A percentile compares a stretch with the other conserved stretches of the same genome.
Conservation (phyloP, 129 eudicot genomes). For the Flaveria brownii region DNA sequence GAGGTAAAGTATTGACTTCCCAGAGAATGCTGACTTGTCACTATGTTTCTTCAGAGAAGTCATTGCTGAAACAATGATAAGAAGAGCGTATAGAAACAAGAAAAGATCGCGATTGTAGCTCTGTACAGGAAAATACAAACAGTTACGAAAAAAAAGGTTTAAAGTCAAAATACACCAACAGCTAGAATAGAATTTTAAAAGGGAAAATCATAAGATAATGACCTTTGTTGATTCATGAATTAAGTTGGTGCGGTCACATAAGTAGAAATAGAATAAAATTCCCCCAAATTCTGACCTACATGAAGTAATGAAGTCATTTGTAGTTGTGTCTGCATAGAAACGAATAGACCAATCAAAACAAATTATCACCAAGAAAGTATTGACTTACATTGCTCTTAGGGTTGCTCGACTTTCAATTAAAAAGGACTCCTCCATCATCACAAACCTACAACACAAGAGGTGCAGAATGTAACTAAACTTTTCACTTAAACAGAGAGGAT, state of each 20-base stretch:
- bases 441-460: conserved; percentile 54
- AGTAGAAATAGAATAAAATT: conserved; percentile 77
- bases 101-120: conserved; percentile 92
- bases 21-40: conserved; percentile 90
- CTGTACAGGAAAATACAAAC: conserved; percentile 43
- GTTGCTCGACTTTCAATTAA: conserved; percentile 84
- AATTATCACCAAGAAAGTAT: conserved; percentile 14
- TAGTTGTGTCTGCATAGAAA: conserved; percentile 19
- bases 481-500: conserved; percentile 6
- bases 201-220: conserved; percentile 6
- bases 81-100: conserved; percentile 70
- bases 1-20: conserved; percentile 77
- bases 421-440: conserved; percentile 86
- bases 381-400: conserved; percentile 85
- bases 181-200: not conserved
- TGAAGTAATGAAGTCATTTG: conserved; percentile 17
- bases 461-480: conserved; percentile 22
- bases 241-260: conserved; percentile 87
- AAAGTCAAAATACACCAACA: conserved; percentile 4
- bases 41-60: conserved; percentile 85
- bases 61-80: conserved; percentile 80
- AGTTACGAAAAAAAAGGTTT: not conserved
- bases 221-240: conserved; percentile 89
- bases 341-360: conserved; percentile 6
- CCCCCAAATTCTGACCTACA: conserved; percentile 97